Conservation (phyloP, 441 rosid species). For the Mallotus repandus region DNA sequence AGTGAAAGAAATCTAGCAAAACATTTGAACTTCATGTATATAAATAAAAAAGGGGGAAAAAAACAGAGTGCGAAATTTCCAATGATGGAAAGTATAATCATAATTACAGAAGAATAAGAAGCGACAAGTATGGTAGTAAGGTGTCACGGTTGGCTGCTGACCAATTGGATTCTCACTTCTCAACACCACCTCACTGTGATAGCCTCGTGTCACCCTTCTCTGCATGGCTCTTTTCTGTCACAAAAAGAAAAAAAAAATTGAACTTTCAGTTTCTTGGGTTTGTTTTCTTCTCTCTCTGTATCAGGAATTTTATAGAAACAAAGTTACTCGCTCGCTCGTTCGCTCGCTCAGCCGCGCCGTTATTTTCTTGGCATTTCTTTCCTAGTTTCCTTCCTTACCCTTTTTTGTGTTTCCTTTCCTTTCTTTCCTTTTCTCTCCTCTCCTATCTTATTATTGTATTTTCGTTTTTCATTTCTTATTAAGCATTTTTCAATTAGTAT, state of each 20-base stretch:
- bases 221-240: constrained; percentile 6
- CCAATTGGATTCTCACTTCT: constrained; percentile 21
- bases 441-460: no score
- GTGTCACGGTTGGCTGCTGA: constrained; percentile 24
- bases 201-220: constrained; percentile 21
- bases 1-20: not conserved
- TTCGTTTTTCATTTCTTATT: no score
- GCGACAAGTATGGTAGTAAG: constrained; percentile 31
- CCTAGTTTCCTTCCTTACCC: not conserved
- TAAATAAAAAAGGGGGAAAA: no score
- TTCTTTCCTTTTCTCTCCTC: no score
- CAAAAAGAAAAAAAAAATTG: not conserved
- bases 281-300: constrained; percentile 13
- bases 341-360: no score
- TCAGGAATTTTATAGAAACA: constrained; percentile 26
- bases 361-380: not conserved
- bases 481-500: no score
- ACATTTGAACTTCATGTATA: not conserved
- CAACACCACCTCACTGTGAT: not conserved
- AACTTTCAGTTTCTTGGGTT: not conserved
- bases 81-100: constrained; percentile 19
- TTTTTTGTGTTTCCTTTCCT: no score
- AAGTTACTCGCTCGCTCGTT: not conserved
- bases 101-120: constrained; percentile 15
- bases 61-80: constrained; percentile 18